Percentiles rank a stretch among this genome's conserved stretches.
Conservation (phyloP, 2,329 filamentous ascomycete genomes). For the Fusarium papillatum region DNA sequence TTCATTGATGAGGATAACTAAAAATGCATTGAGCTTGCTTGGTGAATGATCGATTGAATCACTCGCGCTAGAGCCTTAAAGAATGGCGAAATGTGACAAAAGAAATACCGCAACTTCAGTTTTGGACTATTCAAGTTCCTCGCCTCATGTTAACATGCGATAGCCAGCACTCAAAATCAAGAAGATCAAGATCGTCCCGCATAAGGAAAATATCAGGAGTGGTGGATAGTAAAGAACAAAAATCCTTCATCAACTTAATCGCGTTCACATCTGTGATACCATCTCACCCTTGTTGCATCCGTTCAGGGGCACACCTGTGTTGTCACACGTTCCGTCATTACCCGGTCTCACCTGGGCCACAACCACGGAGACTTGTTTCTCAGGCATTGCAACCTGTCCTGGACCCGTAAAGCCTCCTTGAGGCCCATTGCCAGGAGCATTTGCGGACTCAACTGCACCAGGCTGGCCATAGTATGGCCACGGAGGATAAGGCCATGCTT, state of each 20-base stretch:
- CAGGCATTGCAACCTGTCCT: too few species aligned
- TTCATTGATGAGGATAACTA: not conserved
- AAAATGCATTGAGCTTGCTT: not conserved
- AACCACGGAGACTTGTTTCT: too few species aligned
- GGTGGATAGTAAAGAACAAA: not conserved
- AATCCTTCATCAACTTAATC: not conserved
- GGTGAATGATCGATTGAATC: not conserved
- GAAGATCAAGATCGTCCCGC: not conserved
- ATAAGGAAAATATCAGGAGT: not conserved
- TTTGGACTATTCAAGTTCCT: not conserved
- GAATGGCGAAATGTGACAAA: not conserved
- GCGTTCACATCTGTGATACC: too few species aligned
- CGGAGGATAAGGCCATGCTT: too few species aligned
- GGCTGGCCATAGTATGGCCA: too few species aligned
- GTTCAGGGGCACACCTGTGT: too few species aligned
- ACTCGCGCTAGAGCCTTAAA: not conserved
- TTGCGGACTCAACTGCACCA: too few species aligned
- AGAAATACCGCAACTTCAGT: not conserved
- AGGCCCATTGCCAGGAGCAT: too few species aligned
- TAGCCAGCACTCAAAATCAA: not conserved
- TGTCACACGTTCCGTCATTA: too few species aligned
- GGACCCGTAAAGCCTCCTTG: too few species aligned
- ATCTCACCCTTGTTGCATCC: too few species aligned
- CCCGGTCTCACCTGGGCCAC: too few species aligned
- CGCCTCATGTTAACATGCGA: not conserved